These are phyloP conservation scores for Leccinum variicolor DNA, from an alignment of 768 basidiomycete genomes.

Conservation along the genomic window DNA sequence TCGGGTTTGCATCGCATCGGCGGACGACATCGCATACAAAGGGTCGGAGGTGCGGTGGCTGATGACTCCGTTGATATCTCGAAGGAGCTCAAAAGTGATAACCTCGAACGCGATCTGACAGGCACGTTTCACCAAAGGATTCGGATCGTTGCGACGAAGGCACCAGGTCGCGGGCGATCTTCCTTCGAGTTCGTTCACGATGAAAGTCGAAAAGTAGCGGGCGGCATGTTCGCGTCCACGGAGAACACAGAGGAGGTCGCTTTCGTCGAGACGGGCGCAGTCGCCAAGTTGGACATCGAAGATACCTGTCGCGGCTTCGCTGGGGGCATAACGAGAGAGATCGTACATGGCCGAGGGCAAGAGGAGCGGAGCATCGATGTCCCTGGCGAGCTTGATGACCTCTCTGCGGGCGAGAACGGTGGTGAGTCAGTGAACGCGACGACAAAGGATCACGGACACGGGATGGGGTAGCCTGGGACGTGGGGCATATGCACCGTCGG, in stretches of 20 bases:
- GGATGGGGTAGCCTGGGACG: slow-evolving; percentile 59
- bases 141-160: slow-evolving; percentile 44
- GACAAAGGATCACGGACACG: slow-evolving; percentile 44
- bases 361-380: slow-evolving; percentile 51
- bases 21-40: slow-evolving; percentile 65
- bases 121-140: slow-evolving; percentile 44
- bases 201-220: slow-evolving; percentile 73
- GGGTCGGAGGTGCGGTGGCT: slow-evolving; percentile 67
- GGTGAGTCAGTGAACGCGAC: slow-evolving; percentile 4
- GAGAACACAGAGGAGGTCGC: slow-evolving; percentile 57
- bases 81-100: slow-evolving; percentile 70
- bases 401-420: slow-evolving; percentile 36
- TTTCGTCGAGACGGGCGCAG: slow-evolving; percentile 39
- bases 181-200: slow-evolving; percentile 71
- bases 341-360: slow-evolving; percentile 80
- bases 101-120: slow-evolving; percentile 74
- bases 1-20: slow-evolving; percentile 62
- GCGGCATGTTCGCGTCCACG: slow-evolving; percentile 71
- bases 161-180: slow-evolving; percentile 51
- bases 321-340: slow-evolving; percentile 65
- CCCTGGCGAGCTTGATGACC: slow-evolving; percentile 64
- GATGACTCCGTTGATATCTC: slow-evolving; percentile 67
- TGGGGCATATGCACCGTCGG: slow-evolving; percentile 53
- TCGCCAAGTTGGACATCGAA: slow-evolving; percentile 37
- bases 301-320: slow-evolving; percentile 55